A percentile compares a stretch with the other conserved stretches of the same genome.
Conservation (phyloP, 441 rosid species). For the Populus hybrid region DNA sequence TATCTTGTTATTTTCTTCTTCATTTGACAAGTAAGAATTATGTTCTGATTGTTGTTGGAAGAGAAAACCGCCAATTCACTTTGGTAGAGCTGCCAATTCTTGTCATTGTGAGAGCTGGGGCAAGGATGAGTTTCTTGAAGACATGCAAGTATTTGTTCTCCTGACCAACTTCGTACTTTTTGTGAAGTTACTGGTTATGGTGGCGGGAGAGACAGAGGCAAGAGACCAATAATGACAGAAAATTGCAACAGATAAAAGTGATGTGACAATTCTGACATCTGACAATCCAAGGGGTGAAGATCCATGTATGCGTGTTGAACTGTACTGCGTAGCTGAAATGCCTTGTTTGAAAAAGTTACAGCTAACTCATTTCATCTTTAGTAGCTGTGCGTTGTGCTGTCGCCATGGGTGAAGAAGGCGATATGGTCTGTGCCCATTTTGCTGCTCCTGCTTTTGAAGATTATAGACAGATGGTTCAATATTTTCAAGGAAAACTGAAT, state of each 20-base stretch:
- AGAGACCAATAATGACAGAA: slow-evolving; percentile 81
- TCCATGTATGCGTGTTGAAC: slow-evolving; percentile 51
- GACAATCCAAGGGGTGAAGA: slow-evolving; percentile 84
- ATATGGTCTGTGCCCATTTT: slow-evolving; percentile 43
- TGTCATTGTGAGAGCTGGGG: background rate
- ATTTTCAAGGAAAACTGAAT: background rate
- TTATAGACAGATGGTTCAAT: background rate
- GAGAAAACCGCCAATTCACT: background rate
- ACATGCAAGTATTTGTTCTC: background rate
- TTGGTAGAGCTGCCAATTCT: background rate
- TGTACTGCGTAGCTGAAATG: background rate
- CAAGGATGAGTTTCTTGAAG: background rate
- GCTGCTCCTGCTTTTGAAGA: background rate
- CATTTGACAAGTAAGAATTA: background rate
- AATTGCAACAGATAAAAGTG: slow-evolving; percentile 88
- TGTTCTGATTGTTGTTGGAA: background rate
- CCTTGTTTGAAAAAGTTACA: slow-evolving; percentile 6
- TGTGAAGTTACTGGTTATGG: slow-evolving; percentile 70
- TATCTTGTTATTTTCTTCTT: background rate
- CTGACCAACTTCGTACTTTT: slow-evolving; percentile 20
- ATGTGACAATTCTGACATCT: slow-evolving; percentile 86
- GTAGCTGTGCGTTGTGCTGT: slow-evolving; percentile 89
- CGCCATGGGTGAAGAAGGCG: slow-evolving; percentile 99
- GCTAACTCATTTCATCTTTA: slow-evolving; percentile 21
- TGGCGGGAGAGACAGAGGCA: slow-evolving; percentile 82